Conservation (phyloP, 306 rosid genomes). For the Arachis hypogaea region DNA sequence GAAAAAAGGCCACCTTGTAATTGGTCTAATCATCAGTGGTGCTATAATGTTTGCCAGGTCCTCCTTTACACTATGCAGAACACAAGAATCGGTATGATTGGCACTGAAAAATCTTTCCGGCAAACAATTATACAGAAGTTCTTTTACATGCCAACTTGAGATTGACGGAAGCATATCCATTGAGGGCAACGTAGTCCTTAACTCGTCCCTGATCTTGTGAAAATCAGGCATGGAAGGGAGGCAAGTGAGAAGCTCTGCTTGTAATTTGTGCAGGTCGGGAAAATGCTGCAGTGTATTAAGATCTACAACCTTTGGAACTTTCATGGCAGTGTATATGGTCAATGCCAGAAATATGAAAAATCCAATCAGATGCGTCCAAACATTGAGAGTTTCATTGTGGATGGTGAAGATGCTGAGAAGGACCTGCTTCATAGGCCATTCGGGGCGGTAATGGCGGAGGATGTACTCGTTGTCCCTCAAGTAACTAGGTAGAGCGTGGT, state of each 20-base stretch:
- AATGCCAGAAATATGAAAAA: slow-evolving; percentile 88
- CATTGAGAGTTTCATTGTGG: slow-evolving; percentile 94
- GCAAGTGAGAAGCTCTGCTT: slow-evolving; percentile 68
- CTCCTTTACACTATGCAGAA: slow-evolving; percentile 73
- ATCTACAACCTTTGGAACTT: slow-evolving; percentile 82
- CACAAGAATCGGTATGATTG: slow-evolving; percentile 77
- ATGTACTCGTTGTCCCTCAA: slow-evolving; percentile 90
- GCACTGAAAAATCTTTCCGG: slow-evolving; percentile 78
- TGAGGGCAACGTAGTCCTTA: slow-evolving; percentile 60
- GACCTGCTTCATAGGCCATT: slow-evolving; percentile 91
- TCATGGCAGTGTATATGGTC: slow-evolving; percentile 87
- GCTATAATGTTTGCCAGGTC: slow-evolving; percentile 80
- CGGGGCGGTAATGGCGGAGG: slow-evolving; percentile 79
- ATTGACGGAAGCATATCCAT: slow-evolving; percentile 11
- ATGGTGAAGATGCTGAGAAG: slow-evolving; percentile 80
- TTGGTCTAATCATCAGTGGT: slow-evolving; percentile 80
- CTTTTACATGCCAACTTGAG: slow-evolving; percentile 80
- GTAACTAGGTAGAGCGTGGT: slow-evolving; percentile 79
- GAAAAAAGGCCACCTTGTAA: slow-evolving; percentile 93
- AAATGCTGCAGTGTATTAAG: slow-evolving; percentile 69
- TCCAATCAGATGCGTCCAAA: slow-evolving; percentile 99
- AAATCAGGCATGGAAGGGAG: slow-evolving; percentile 84
- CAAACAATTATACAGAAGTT: slow-evolving; percentile 81
- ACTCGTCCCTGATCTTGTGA: slow-evolving; percentile 62
- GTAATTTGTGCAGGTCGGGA: slow-evolving; percentile 82